Evolutionary conservation across 1,139 yeast species (phyloP).

Genomic region (Candida buenavistaensis): DNA sequence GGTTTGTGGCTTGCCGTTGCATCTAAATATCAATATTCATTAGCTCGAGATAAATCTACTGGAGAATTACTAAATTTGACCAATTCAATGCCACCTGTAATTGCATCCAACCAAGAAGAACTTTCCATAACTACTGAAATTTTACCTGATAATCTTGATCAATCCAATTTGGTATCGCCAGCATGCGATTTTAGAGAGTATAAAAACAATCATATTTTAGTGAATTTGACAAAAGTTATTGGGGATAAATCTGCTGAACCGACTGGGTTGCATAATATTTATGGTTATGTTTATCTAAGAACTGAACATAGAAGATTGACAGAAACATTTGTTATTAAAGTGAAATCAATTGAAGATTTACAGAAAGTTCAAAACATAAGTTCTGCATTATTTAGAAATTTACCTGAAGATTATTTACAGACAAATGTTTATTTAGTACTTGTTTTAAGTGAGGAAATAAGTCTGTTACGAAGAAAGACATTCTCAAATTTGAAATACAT

Average conservation of each 20-base stretch:
- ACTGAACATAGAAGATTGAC: constrained; percentile 66
- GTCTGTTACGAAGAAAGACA: constrained; percentile 28
- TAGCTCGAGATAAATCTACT: constrained; percentile 59
- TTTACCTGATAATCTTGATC: constrained; percentile 51
- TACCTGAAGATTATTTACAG: constrained; percentile 70
- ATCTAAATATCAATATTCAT: constrained; percentile 72
- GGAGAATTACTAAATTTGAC: constrained; percentile 61
- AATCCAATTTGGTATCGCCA: constrained; percentile 43
- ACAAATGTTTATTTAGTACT: constrained; percentile 67
- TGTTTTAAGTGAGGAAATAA: constrained; percentile 61
- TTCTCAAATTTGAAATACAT: constrained; percentile 41
- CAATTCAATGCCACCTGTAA: constrained; percentile 49
- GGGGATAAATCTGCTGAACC: constrained; percentile 65
- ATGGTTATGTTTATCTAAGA: constrained; percentile 71
- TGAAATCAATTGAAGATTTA: constrained; percentile 58
- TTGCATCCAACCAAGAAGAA: constrained; percentile 69
- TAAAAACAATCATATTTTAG: constrained; percentile 73
- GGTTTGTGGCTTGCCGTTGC: constrained; percentile 56
- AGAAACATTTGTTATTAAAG: constrained; percentile 75
- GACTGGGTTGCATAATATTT: constrained; percentile 70
- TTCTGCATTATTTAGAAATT: constrained; percentile 77
- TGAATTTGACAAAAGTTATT: constrained; percentile 72
- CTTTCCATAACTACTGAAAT: constrained; percentile 76
- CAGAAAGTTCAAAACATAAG: constrained; percentile 65
- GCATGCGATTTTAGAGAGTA: constrained; percentile 49